These are phyloP conservation scores for Asterionellopsis glacialis DNA, from an alignment of 108 stramenopile genomes.

Conservation along the genomic window DNA sequence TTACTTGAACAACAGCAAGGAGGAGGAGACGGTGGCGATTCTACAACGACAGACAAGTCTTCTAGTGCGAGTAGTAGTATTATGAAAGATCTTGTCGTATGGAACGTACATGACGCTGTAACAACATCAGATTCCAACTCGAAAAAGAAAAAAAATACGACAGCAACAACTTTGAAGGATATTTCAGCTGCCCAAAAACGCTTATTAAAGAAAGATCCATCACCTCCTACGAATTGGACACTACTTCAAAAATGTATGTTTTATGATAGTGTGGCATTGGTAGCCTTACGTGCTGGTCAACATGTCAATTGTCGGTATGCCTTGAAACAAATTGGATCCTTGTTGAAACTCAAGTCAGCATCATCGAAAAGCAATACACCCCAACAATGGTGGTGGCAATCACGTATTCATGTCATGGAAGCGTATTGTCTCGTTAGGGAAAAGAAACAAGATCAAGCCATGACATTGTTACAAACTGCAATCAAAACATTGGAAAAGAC, in stretches of 20 bases:
- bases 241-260: conserved; percentile 30
- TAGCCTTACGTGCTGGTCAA: conserved; percentile 19
- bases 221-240: conserved; percentile 22
- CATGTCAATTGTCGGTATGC: conserved; percentile 31
- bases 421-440: conserved; percentile 8
- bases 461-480: conserved; percentile 4
- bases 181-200: background rate
- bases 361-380: conserved; percentile 1
- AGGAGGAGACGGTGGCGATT: too few species aligned
- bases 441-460: conserved; percentile 15
- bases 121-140: too few species aligned
- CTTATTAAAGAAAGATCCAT: background rate
- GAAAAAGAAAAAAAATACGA: too few species aligned
- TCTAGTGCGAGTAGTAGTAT: too few species aligned
- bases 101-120: background rate
- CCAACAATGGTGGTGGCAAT: conserved; percentile 27
- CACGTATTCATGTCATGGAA: conserved; percentile 26
- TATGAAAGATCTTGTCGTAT: too few species aligned
- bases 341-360: conserved; percentile 9
- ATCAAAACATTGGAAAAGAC: background rate
- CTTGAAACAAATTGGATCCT: conserved; percentile 20
- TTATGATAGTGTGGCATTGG: conserved; percentile 35
- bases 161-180: background rate
- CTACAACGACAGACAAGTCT: too few species aligned
- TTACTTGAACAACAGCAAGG: too few species aligned